These are phyloP conservation scores for Acmispon strigosus DNA, from an alignment of 306 rosid species.

Conservation along the genomic window DNA sequence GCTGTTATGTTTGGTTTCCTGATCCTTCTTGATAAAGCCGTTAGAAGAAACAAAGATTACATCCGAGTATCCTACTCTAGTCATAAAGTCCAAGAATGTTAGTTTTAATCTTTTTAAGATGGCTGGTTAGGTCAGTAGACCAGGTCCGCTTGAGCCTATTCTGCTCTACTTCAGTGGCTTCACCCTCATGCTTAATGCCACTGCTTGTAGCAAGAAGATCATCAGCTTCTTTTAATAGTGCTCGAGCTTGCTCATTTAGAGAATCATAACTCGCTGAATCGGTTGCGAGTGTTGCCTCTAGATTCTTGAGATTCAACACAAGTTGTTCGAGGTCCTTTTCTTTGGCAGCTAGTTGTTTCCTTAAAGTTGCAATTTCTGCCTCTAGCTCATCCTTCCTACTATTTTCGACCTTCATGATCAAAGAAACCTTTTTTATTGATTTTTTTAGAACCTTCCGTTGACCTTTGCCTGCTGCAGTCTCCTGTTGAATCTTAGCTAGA, in stretches of 20 bases:
- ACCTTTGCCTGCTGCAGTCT: not conserved
- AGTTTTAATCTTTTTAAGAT: not conserved
- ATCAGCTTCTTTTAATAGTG: not conserved
- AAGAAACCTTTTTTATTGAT: not conserved
- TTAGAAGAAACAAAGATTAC: too few relatives aligned
- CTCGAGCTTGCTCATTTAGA: not conserved
- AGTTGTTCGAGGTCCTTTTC: not conserved
- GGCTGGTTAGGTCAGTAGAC: not conserved
- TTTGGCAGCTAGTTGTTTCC: not conserved
- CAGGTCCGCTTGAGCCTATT: not conserved
- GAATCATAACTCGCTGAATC: not conserved
- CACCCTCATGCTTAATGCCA: not conserved
- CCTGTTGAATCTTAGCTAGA: not conserved
- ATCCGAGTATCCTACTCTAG: too few relatives aligned
- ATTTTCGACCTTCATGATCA: not conserved
- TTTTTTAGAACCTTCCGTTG: not conserved
- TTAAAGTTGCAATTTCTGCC: not conserved
- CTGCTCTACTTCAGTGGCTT: not conserved
- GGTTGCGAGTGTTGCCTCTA: not conserved
- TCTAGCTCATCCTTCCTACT: not conserved
- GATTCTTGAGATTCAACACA: not conserved
- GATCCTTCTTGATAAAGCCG: too few relatives aligned
- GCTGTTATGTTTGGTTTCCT: too few relatives aligned
- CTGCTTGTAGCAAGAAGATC: not conserved
- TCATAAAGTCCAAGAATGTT: not conserved